phyloP scores from a whole-genome alignment of 352 stramenopile species.

The Pythium phragmitis region DNA sequence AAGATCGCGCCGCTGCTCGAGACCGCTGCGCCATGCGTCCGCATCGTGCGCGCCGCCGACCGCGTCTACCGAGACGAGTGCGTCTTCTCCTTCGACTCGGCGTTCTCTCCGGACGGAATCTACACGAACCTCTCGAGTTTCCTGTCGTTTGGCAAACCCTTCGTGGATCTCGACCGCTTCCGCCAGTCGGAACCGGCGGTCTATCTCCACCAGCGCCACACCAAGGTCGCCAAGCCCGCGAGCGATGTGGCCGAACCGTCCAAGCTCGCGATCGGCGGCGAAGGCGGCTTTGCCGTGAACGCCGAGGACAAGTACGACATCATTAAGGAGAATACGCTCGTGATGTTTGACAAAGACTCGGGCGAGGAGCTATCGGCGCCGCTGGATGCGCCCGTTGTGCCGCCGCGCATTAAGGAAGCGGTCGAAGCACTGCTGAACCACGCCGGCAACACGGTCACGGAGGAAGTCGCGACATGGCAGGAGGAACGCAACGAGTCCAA shows the following conservation, averaged over 20 bases:
- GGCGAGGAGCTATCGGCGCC: constrained; percentile 27
- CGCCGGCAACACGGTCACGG: constrained; percentile 68
- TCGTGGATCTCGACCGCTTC: constrained; percentile 55
- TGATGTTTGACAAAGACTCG: constrained; percentile 54
- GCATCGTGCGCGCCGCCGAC: constrained; percentile 52
- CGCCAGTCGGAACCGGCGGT: constrained; percentile 32
- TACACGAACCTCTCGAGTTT: constrained; percentile 95
- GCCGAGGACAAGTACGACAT: constrained; percentile 55
- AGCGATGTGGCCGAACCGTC: constrained; percentile 43
- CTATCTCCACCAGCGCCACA: constrained; percentile 82
- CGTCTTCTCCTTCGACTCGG: constrained; percentile 96
- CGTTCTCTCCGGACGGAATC: constrained; percentile 56
- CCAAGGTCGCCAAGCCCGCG: constrained; percentile 23
- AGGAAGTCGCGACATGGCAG: constrained; percentile 82
- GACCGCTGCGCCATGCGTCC: constrained; percentile 34
- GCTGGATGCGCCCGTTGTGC: constrained; percentile 41
- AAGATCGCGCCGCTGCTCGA: neutral
- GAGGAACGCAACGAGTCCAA: constrained; percentile 76
- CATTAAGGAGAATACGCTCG: constrained; percentile 84
- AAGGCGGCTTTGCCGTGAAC: constrained; percentile 91
- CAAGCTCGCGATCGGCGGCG: constrained; percentile 95
- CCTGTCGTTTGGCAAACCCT: constrained; percentile 88
- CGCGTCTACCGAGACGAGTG: constrained; percentile 97
- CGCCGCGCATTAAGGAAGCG: constrained; percentile 49
- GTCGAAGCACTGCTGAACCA: constrained; percentile 69